A percentile compares a stretch with the other conserved stretches of the same genome.
phyloP scores from a whole-genome alignment of 768 basidiomycete species.

The Dendrothele bispora region DNA sequence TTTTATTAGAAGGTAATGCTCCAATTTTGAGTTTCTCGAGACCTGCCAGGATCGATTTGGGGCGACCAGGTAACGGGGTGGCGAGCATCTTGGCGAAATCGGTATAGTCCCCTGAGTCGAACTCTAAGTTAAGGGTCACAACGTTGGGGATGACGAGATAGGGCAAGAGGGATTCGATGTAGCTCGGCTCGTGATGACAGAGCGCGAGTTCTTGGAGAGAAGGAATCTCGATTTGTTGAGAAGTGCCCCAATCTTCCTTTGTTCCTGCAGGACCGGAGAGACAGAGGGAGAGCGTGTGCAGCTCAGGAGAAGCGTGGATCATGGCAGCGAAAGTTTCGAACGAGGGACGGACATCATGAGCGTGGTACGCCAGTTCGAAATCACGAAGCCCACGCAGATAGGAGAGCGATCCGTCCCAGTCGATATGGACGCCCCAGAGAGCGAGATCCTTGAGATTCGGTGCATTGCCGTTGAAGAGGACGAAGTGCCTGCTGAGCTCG shows the following conservation, averaged over 20 bases:
- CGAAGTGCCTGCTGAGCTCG: slow-evolving; percentile 38
- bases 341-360: slow-evolving; percentile 61
- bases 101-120: slow-evolving; percentile 54
- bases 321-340: slow-evolving; percentile 54
- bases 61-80: slow-evolving; percentile 34
- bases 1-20: slow-evolving; percentile 42
- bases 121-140: slow-evolving; percentile 50
- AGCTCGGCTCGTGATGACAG: slow-evolving; percentile 38
- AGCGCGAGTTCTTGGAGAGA: slow-evolving; percentile 38
- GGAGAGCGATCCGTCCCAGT: slow-evolving; percentile 52
- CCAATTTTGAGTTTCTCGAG: slow-evolving; percentile 49
- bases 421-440: slow-evolving; percentile 71
- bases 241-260: slow-evolving; percentile 34
- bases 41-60: slow-evolving; percentile 45
- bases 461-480: slow-evolving; percentile 53
- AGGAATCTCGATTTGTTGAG: slow-evolving; percentile 36
- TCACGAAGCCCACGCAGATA: slow-evolving; percentile 47
- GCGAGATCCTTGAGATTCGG: slow-evolving; percentile 50
- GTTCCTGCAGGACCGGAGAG: slow-evolving; percentile 55
- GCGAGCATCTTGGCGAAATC: slow-evolving; percentile 47
- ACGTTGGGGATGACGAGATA: slow-evolving; percentile 41
- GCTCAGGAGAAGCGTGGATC: slow-evolving; percentile 50
- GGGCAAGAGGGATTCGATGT: slow-evolving; percentile 37
- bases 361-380: slow-evolving; percentile 63
- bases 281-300: slow-evolving; percentile 51